phyloP scores from a whole-genome alignment of 73 alveolate species.

The Paramecium caudatum region DNA sequence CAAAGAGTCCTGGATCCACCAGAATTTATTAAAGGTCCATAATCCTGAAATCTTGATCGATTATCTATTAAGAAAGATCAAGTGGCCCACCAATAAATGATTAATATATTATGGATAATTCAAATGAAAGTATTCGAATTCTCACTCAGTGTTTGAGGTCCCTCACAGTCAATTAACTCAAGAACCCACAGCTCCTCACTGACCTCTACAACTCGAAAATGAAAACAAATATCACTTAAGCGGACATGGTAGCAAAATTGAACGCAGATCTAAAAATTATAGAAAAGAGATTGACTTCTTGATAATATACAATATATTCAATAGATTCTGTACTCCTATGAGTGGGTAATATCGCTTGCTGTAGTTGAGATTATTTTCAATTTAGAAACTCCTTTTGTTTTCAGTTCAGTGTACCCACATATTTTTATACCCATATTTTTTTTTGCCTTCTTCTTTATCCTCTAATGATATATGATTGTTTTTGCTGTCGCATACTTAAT shows the following conservation, averaged over 20 bases:
- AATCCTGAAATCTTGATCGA: slow-evolving; percentile 45
- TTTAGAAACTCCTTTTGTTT: not conserved
- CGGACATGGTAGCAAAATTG: not conserved
- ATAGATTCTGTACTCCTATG: not conserved
- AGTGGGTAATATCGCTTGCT: slow-evolving; percentile 4
- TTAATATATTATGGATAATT: slow-evolving; percentile 17
- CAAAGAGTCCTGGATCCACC: slow-evolving; percentile 7
- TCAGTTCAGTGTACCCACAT: slow-evolving; percentile 17
- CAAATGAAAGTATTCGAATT: not conserved
- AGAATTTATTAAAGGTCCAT: not conserved
- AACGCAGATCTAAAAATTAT: not conserved
- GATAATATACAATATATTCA: too few relatives aligned
- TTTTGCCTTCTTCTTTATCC: slow-evolving; percentile 28
- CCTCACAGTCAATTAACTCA: not conserved
- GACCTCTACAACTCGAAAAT: not conserved
- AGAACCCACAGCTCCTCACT: not conserved
- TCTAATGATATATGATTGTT: slow-evolving; percentile 3
- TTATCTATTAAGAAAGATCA: slow-evolving; percentile 35
- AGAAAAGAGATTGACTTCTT: not conserved
- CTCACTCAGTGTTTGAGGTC: not conserved
- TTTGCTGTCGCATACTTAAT: slow-evolving; percentile 66
- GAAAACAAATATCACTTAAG: not conserved
- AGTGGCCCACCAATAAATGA: slow-evolving; percentile 58
- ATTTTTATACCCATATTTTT: not conserved
- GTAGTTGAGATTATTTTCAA: not conserved